These are phyloP conservation scores for Salix brachista DNA, from an alignment of 345 rosid species.

Conservation along the genomic window DNA sequence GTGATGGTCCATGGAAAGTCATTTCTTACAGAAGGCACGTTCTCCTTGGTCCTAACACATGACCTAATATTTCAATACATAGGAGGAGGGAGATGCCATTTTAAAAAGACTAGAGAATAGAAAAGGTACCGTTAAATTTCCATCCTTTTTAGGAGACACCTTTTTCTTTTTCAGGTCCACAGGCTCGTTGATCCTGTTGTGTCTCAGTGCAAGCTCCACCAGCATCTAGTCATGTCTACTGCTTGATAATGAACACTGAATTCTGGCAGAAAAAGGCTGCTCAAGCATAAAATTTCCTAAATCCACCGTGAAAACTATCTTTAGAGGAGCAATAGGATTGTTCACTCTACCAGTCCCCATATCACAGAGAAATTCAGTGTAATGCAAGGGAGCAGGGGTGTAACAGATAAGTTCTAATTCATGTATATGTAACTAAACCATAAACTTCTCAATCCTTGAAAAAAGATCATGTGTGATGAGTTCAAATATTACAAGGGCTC, in stretches of 20 bases:
- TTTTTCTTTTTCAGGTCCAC: conserved; percentile 18
- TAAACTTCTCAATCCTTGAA: too few relatives aligned
- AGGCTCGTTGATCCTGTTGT: background rate
- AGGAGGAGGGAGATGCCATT: background rate
- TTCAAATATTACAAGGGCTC: too few relatives aligned
- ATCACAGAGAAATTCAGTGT: too few relatives aligned
- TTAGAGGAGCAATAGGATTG: background rate
- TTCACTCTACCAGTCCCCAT: too few relatives aligned
- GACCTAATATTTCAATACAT: background rate
- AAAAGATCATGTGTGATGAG: too few relatives aligned
- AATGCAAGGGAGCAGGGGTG: too few relatives aligned
- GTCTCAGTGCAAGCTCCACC: conserved; percentile 3
- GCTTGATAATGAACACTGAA: background rate
- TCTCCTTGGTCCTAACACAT: background rate
- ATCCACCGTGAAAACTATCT: background rate
- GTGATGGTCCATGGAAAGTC: background rate
- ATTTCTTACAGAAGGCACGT: background rate
- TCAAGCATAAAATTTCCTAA: background rate
- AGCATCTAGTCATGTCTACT: background rate
- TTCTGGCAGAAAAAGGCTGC: background rate
- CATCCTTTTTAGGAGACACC: conserved; percentile 7
- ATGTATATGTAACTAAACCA: too few relatives aligned
- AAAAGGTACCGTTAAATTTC: background rate
- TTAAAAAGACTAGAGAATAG: background rate
- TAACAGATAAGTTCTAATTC: too few relatives aligned